Conservation (phyloP, 345 rosid genomes). For the Boechera stricta region DNA sequence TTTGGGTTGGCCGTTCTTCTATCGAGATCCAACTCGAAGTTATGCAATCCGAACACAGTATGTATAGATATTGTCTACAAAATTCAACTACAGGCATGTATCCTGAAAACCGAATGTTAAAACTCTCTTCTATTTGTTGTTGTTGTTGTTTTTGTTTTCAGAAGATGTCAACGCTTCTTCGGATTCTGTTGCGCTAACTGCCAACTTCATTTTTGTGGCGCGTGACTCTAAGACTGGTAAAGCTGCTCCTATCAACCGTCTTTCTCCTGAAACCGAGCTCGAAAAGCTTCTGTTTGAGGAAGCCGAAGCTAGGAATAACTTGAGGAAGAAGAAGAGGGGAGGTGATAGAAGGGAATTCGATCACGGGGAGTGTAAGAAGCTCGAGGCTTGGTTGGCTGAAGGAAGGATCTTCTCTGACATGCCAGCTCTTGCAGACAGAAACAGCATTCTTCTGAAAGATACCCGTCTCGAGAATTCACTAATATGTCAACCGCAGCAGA, state of each 20-base stretch:
- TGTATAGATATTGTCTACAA: neutral
- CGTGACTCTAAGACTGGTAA: constrained; percentile 83
- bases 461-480: constrained; percentile 70
- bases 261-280: constrained; percentile 67
- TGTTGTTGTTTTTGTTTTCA: constrained; percentile 40
- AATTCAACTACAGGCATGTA: neutral
- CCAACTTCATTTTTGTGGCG: constrained; percentile 86
- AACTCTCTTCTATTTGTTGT: neutral
- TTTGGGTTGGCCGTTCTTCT: constrained; percentile 90
- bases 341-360: constrained; percentile 58
- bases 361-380: constrained; percentile 53
- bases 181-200: constrained; percentile 61
- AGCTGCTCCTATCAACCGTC: constrained; percentile 71
- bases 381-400: constrained; percentile 62
- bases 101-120: neutral
- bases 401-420: constrained; percentile 81
- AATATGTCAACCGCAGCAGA: constrained; percentile 87
- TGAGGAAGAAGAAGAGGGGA: constrained; percentile 65
- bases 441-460: constrained; percentile 81
- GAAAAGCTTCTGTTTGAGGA: constrained; percentile 70
- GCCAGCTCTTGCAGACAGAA: constrained; percentile 86
- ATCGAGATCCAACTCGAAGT: constrained; percentile 86
- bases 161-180: constrained; percentile 53
- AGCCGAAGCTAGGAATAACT: constrained; percentile 73
- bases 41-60: constrained; percentile 49